Base-by-base conservation (phyloP, 2,329 filamentous ascomycete species). In the Aspergillus fructus region DNA sequence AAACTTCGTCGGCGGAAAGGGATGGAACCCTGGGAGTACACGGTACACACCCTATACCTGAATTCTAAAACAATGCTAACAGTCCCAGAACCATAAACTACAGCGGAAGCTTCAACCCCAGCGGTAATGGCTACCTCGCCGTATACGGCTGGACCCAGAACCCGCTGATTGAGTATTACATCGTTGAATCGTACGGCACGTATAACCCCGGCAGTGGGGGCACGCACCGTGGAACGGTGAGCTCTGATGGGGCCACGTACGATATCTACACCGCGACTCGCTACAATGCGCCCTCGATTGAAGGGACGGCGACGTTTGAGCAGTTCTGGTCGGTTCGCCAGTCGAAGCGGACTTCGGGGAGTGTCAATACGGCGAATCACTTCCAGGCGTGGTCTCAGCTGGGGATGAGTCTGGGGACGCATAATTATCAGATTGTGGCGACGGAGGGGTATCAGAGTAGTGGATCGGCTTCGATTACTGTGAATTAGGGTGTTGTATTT, bases 1-100 rank as follows among this genome's bases (percentile, higher is more conserved):
- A 24, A 82, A 85, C 74, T 80, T 84, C 41, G 81, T 84, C 21
- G 81, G 75, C 57, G 84, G 83, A 27, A 85, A 85, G 71, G 83
- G 84, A 40, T 86, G 83, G 82, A 79, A 79, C 57, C 78, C 82
- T 12, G 83, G 83, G 37, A 78, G 70, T 56, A 69, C 73, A 23
- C 75, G 78, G 81, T 85, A 76, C 59, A 72, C 59, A 1, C 1
- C 7, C 21, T 21, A 21, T 21, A 21, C 3, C 21, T 21, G 21
- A 19, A 19, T 19, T 19, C 17, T 19, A 19, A 19, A 19, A 19
- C 17, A 19, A 19, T 19, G 17, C 17, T 19, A 43, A 42, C 17
- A 13, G 1, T n/a, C 1, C 1, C 42, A 53, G 61, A 50, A 39
- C 49, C 30, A 68, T 75, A 55, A 71, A 57, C 33, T 75, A 69